Evolutionary conservation across 208 protist genomes (phyloP), one percentile per base, ranked within the genome.

Genomic region (Trypanosoma melophagium): DNA sequence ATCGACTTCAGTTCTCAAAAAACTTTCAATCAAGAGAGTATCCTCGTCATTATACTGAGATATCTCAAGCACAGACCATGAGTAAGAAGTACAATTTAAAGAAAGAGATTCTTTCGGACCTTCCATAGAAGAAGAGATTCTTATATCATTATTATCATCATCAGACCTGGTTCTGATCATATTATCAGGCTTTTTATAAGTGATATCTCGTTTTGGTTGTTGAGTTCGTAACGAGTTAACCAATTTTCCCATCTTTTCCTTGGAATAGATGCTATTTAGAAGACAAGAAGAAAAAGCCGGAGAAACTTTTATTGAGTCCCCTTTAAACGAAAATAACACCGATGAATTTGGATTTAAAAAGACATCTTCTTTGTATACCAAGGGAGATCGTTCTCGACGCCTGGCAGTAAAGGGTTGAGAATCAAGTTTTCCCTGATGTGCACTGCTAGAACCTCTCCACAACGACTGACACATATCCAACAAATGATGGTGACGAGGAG

Each of bases 41-140:
- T 53, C 42, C n/a, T 57, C 31, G 25, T 44, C 60, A 45, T 31
- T 40, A n/a, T 74, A 59, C 12, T 40, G 0, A 44, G 60, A 44
- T 25, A 74, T 47, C 28, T 68, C 45, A 40, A 74, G n/a, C 25
- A 16, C 54, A 56, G 60, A 67, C 69, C 69, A 74, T n/a, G 40
- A 24, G 31, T 13, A 50, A 55, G 3, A 9, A 22, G 28, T 41
- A 56, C 14, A 49, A 38, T 42, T 10, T 42, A 50, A 59, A 19
- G 19, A 22, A 42, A 62, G 13, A 50, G 44, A 28, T 1, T 67
- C 35, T 8, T 22, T 28, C 42, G 24, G 24, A n/a, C 0, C 0
- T 25, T 55, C 54, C 19, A 38, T 2, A 55, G 28, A 25, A 21
- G 1, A 40, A 47, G 16, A 19, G 3, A 10, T 2, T 28, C 19